phyloP scores from a whole-genome alignment of 2,329 filamentous ascomycete species.

The Sarocladiaceae sp. region DNA sequence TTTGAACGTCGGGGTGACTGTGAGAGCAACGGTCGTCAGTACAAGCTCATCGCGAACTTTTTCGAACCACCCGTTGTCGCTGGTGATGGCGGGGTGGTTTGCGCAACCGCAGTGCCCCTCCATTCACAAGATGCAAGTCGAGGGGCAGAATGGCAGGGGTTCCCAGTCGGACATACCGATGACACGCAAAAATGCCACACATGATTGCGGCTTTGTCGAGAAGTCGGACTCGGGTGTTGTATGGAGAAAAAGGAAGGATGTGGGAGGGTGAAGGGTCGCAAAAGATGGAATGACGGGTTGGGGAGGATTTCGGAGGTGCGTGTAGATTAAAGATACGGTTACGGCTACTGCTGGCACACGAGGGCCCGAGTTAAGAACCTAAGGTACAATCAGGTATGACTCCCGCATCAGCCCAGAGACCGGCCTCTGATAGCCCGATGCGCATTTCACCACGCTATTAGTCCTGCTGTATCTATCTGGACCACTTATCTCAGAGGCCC shows the following conservation, averaged over 20 bases:
- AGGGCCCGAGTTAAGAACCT: not conserved
- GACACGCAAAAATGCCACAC: slow-evolving; percentile 97
- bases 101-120: slow-evolving; percentile 21
- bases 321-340: slow-evolving; percentile 8
- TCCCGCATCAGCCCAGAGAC: not conserved
- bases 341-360: no score
- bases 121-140: slow-evolving; percentile 18
- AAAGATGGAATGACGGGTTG: not conserved
- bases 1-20: slow-evolving; percentile 87
- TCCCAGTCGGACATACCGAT: slow-evolving; percentile 62
- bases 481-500: slow-evolving; percentile 3
- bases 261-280: not conserved
- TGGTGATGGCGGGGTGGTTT: slow-evolving; percentile 25
- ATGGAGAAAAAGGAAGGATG: slow-evolving; percentile 5
- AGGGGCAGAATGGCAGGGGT: slow-evolving; percentile 12
- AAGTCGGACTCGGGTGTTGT: slow-evolving; percentile 4
- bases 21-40: slow-evolving; percentile 19
- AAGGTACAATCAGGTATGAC: not conserved
- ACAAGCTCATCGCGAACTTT: slow-evolving; percentile 3
- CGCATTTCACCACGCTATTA: slow-evolving; percentile 3
- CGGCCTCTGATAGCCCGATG: slow-evolving; percentile 7
- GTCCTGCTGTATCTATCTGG: not conserved
- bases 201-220: slow-evolving; percentile 51
- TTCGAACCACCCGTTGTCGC: slow-evolving; percentile 9
- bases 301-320: not conserved